phyloP scores from a whole-genome alignment of 768 basidiomycete genomes.

The Tephrocybe sp. region DNA sequence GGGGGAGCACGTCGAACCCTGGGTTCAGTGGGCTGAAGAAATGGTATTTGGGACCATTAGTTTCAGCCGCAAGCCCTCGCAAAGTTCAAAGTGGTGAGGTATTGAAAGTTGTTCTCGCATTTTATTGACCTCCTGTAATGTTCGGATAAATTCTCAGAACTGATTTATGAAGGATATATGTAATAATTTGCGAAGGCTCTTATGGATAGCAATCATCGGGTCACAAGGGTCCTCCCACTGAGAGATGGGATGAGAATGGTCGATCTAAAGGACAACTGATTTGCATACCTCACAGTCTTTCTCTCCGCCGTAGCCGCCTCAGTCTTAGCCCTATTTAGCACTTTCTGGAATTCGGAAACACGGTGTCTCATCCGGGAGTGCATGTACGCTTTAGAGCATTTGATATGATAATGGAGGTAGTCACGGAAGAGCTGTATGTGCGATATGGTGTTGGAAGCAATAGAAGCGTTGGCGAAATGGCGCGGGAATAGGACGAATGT shows the following conservation, averaged over 20 bases:
- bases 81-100: too few species aligned
- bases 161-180: background rate
- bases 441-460: conserved; percentile 80
- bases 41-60: too few species aligned
- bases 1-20: background rate
- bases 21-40: too few species aligned
- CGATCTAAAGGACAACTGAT: conserved; percentile 1
- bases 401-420: conserved; percentile 99
- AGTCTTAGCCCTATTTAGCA: conserved; percentile 93
- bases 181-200: background rate
- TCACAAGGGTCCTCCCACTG: conserved; percentile 58
- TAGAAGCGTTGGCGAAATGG: conserved; percentile 74
- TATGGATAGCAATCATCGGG: conserved; percentile 34
- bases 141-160: background rate
- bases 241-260: background rate
- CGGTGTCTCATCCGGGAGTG: conserved; percentile 94
- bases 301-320: conserved; percentile 79
- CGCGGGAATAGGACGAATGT: conserved; percentile 98
- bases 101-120: too few species aligned
- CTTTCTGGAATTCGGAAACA: conserved; percentile 93
- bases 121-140: too few species aligned
- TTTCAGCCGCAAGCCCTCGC: too few species aligned
- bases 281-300: conserved; percentile 86
- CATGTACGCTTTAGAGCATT: conserved; percentile 98
- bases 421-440: conserved; percentile 97